phyloP scores from a whole-genome alignment of 305 asterid species.

The Withania somnifera region DNA sequence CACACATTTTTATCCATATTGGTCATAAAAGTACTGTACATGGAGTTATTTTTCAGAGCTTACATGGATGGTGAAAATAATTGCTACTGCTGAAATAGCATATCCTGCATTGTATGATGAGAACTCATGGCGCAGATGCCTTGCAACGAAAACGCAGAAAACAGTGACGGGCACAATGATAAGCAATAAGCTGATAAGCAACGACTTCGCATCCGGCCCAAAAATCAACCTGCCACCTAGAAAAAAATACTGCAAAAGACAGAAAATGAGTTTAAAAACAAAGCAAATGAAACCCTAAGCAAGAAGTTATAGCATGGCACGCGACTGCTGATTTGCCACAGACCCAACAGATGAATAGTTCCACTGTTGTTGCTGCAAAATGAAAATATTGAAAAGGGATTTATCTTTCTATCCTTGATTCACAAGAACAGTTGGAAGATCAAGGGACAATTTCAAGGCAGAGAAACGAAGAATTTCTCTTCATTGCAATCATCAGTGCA shows the following conservation, averaged over 20 bases:
- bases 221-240: conserved; percentile 91
- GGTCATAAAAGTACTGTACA: background rate
- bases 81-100: conserved; percentile 53
- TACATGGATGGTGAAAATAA: conserved; percentile 67
- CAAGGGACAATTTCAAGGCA: background rate
- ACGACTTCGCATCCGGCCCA: conserved; percentile 96
- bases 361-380: conserved; percentile 3
- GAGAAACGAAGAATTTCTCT: background rate
- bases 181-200: conserved; percentile 74
- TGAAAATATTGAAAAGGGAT: background rate
- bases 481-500: background rate
- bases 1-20: background rate
- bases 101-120: conserved; percentile 72
- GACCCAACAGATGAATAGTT: background rate
- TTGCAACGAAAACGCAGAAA: conserved; percentile 88
- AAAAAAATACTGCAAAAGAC: conserved; percentile 66
- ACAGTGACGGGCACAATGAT: conserved; percentile 62
- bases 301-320: conserved; percentile 2
- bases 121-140: conserved; percentile 94
- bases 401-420: background rate
- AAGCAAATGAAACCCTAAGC: conserved; percentile 1
- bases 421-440: background rate
- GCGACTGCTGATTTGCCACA: background rate
- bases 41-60: conserved; percentile 13
- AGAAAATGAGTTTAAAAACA: conserved; percentile 5